Base-by-base conservation (phyloP, 306 rosid species). In the Medicago ruthenica region DNA sequence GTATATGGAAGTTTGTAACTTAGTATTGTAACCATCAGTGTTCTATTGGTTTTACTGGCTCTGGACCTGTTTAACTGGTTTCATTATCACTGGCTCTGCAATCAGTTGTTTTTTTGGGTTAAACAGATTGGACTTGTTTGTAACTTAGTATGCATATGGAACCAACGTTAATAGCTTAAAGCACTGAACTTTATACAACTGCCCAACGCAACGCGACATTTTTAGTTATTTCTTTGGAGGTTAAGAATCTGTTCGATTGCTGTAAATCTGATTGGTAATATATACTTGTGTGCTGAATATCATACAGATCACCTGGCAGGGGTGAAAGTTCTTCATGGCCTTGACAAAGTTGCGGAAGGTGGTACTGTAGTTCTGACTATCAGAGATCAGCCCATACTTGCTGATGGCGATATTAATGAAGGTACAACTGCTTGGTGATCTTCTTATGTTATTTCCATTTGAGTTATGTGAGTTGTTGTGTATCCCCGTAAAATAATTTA, bases 341-440 rank as follows among this genome's bases (percentile, higher is more conserved):
- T 95, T 65, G 97, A 95, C 78, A 95, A 91, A 92, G 97, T 92
- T 76, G 83, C 89, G 63, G 97, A 90, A 83, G 99, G 99, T 1
- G 97, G 96, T 39, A 92, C 96, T 13, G 97, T 95, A 78, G 97
- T 95, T 79, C 81, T 95, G 77, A 95, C 99, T 4, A 94, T 95
- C 76, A 95, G 87, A 85, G 99, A 92, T 90, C 97, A 90, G 85
- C 91, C 80, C 20, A 73, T 95, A 81, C 93, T 92, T 36, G 93
- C 97, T 74, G 92, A 82, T 72, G 97, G 97, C 69, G 93, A 87
- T 76, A 9, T 95, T 80, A 95, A 95, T 83, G 90, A 88, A 89
- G 97, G 97, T 95, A 84, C 73, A 76, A 47, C 76, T 73, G 39
- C 79, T 61, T 73, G 68, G 22, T 70, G 65, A 70, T 47, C 53